Percentiles rank a stretch among this genome's conserved stretches.
These are phyloP conservation scores for Colletotrichum sp. DNA, from an alignment of 2,329 filamentous ascomycete genomes.

Conservation along the genomic window DNA sequence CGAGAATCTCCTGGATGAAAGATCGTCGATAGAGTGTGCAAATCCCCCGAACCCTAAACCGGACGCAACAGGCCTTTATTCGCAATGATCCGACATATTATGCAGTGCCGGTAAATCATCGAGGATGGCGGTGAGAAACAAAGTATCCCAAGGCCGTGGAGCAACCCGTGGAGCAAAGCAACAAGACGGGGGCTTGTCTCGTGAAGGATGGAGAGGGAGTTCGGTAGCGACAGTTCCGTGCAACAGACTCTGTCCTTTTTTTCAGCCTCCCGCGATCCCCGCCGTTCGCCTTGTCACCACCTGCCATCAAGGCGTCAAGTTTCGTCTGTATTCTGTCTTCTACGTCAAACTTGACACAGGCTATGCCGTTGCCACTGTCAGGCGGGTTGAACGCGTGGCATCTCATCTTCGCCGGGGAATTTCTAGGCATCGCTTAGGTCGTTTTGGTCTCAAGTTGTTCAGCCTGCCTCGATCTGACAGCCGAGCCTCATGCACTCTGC, in stretches of 20 bases:
- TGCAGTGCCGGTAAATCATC: neutral
- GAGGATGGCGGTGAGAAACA: neutral
- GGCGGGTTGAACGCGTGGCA: conserved; percentile 2
- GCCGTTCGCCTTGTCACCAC: conserved; percentile 6
- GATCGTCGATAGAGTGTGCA: conserved; percentile 18
- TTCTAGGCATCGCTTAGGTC: conserved; percentile 4
- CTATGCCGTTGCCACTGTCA: neutral
- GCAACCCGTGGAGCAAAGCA: neutral
- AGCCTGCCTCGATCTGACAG: conserved; percentile 12
- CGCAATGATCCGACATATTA: neutral
- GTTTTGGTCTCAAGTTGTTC: conserved; percentile 5
- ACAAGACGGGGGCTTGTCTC: neutral
- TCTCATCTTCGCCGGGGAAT: neutral
- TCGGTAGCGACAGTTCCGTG: neutral
- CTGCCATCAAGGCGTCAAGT: conserved; percentile 13
- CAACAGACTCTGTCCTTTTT: neutral
- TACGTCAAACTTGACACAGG: neutral
- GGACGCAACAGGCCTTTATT: neutral
- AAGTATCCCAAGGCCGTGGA: neutral
- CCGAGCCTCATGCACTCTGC: conserved; percentile 6
- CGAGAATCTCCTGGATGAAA: conserved; percentile 5
- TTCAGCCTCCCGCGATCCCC: neutral
- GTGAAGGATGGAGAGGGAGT: neutral
- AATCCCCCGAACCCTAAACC: conserved; percentile 19
- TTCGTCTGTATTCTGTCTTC: conserved; percentile 9